Base-by-base conservation (phyloP, 2,329 filamentous ascomycete genomes). In the Fusarium tricinctum region DNA sequence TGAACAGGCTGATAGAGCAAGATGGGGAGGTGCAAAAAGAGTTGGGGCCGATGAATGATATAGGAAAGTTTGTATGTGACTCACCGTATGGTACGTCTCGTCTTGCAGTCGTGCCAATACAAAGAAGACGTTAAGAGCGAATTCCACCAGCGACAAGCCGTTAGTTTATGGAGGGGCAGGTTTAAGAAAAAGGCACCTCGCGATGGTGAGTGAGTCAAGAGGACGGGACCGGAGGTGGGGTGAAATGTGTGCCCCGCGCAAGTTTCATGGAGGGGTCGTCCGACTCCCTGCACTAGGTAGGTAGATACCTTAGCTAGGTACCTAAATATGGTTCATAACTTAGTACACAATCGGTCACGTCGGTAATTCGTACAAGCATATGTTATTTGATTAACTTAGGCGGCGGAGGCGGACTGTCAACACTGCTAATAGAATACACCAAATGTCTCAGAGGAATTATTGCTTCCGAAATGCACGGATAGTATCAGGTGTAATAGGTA, bases 171-270 rank as follows among this genome's bases (percentile, higher is more conserved):
- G 71, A 75, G 73, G 71, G 73, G 71, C 73, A 74, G 64, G 48
- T 72, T 74, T 73, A 26, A 47, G 46, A 68, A 59, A 72, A 73
- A 63, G 59, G 62, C 69, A 65, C 50, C 58, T 71, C 51, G 48
- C 58, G 62, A 70, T 73, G 73, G 67, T 73, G 72, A 70, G 72
- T 74, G 73, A 74, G 66, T 74, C 73, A 74, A 73, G 58, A 52
- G 32, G 42, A 51, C 20, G 63, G 45, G 26, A 52, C 39, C 33
- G 52, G 44, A 73, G 63, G 71, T 68, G 69, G 71, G 69, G 71
- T 64, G 32, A 52, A 63, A 62, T 65, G 35, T 68, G 63, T 73
- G 72, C 73, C 73, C 73, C 73, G 61, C 72, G 69, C 60, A 59
- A 17, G 47, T 19, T 22, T 9, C 42, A n/a, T 40, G 26, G 52